Conservation (phyloP, 2,329 filamentous ascomycete genomes). For the Dactylellina haptotyla region DNA sequence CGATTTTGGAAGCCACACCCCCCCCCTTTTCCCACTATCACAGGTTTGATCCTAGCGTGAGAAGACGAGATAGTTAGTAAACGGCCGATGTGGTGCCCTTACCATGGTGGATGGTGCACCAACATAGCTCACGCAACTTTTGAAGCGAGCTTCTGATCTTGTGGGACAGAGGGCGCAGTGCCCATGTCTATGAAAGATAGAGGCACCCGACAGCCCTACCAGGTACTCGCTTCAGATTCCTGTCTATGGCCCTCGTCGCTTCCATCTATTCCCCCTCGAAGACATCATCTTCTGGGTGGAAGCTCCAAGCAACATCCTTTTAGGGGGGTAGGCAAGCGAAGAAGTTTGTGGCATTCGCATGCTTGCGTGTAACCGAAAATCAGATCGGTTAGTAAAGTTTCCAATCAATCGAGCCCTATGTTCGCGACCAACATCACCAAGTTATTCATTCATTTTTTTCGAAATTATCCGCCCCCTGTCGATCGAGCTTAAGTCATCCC, state of each 20-base stretch:
- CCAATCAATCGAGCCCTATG: not conserved
- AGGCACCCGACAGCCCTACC: constrained; percentile 31
- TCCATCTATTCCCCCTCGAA: not conserved
- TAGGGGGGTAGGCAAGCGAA: too few species aligned
- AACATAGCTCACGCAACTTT: too few species aligned
- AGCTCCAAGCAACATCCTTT: not conserved
- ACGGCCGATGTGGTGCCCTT: not conserved
- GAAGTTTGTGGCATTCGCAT: not conserved
- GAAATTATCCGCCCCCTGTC: constrained; percentile 47
- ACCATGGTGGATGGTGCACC: not conserved
- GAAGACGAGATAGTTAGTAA: not conserved
- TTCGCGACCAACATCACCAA: not conserved
- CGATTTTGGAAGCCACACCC: constrained; percentile 21
- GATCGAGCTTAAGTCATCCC: constrained; percentile 35
- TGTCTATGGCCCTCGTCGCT: not conserved
- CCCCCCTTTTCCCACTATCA: constrained; percentile 1
- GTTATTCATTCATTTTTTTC: not conserved
- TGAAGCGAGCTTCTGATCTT: not conserved
- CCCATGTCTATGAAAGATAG: not conserved
- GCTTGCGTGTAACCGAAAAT: constrained; percentile 21
- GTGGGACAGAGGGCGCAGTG: constrained; percentile 15
- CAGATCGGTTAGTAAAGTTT: too few species aligned
- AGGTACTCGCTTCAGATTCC: constrained; percentile 28
- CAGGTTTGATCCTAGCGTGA: constrained; percentile 1
- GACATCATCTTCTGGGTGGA: too few species aligned